phyloP scores from a whole-genome alignment of 441 rosid species.

The Syzygium syzygioides region DNA sequence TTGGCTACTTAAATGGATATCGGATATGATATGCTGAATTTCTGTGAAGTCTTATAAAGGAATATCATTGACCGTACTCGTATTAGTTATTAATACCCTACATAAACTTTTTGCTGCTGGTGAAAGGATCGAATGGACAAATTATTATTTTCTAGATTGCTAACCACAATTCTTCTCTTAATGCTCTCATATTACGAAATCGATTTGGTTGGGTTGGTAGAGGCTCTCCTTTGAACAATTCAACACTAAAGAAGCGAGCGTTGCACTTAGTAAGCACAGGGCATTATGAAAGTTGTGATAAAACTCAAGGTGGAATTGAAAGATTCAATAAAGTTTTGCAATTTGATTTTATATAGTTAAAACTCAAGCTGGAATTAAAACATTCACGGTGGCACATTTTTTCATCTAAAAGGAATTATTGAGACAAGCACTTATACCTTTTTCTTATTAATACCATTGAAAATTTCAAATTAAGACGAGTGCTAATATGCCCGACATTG shows the following conservation, averaged over 20 bases:
- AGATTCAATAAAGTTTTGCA: background rate
- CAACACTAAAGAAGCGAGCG: background rate
- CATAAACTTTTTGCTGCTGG: background rate
- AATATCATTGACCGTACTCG: background rate
- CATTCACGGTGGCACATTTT: background rate
- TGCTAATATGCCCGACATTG: too few relatives aligned
- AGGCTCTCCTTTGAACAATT: background rate
- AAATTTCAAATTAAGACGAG: background rate
- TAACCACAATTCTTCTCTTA: background rate
- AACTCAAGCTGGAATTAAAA: background rate
- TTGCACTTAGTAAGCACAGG: background rate
- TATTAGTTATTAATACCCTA: background rate
- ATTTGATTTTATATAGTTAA: too few relatives aligned
- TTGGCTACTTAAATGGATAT: background rate
- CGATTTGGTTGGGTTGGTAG: background rate
- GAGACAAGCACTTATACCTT: background rate
- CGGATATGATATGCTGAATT: background rate
- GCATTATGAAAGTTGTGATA: background rate
- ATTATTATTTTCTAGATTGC: background rate
- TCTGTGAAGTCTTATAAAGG: background rate
- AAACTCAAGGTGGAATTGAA: background rate
- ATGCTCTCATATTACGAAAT: background rate
- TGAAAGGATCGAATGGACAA: background rate
- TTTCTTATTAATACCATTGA: background rate
- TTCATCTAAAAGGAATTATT: background rate